Evolutionary conservation across 2,329 filamentous ascomycete species (phyloP).

Genomic region (Colletotrichum godetiae): DNA sequence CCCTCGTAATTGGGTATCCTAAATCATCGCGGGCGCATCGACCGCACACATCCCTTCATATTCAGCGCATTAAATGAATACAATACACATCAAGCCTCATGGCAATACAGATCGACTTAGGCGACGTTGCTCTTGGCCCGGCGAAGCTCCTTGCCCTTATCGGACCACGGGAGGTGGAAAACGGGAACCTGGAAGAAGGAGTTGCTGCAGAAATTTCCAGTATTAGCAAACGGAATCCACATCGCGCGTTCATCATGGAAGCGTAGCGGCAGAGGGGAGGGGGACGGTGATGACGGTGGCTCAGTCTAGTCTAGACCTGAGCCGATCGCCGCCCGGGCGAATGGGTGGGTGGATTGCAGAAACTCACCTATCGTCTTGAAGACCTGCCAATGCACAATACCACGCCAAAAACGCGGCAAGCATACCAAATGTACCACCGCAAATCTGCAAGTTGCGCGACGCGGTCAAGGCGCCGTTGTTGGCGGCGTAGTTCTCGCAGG

Average conservation of each 20-base stretch:
- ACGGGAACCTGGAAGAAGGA: constrained; percentile 93
- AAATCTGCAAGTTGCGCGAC: constrained; percentile 67
- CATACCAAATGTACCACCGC: constrained; percentile 84
- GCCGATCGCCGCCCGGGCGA: background rate
- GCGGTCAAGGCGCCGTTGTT: constrained; percentile 62
- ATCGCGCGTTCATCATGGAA: background rate
- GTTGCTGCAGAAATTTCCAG: constrained; percentile 66
- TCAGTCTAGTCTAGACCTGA: background rate
- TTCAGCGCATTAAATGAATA: background rate
- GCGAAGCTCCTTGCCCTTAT: constrained; percentile 74
- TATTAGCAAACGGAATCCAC: constrained; percentile 26
- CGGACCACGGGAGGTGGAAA: constrained; percentile 94
- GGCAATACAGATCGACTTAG: background rate
- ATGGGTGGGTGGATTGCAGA: background rate
- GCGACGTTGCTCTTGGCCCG: constrained; percentile 56
- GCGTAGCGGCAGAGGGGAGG: background rate
- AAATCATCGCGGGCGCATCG: background rate
- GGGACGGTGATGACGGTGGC: background rate
- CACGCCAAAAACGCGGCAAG: constrained; percentile 84
- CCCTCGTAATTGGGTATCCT: background rate
- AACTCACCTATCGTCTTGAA: constrained; percentile 76
- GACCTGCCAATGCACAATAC: constrained; percentile 88
- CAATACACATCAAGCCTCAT: background rate
- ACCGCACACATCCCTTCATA: background rate
- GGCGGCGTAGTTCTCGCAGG: constrained; percentile 68